Conservation (phyloP, 148 eudicot genomes). For the Heliamphora exappendiculata region DNA sequence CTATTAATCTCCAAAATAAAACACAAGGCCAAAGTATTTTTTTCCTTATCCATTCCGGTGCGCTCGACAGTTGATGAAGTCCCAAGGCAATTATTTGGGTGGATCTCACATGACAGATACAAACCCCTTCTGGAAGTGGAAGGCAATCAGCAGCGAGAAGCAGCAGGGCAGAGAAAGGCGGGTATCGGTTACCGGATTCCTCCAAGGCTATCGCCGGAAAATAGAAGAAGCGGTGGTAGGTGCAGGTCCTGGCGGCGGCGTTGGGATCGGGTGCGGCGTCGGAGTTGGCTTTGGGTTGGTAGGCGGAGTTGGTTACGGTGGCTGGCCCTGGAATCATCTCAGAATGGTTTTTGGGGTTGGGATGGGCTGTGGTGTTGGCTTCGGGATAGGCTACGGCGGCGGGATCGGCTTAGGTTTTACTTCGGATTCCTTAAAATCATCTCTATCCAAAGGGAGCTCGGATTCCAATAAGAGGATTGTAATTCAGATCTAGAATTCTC, state of each 20-base stretch:
- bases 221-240: conserved; percentile 29
- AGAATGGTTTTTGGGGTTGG: conserved; percentile 50
- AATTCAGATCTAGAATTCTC: conserved; percentile 9
- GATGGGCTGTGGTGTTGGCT: conserved; percentile 56
- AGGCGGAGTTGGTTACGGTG: conserved; percentile 47
- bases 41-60: not conserved
- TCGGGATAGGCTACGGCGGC: conserved; percentile 56
- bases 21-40: too few species aligned
- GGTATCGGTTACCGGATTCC: conserved; percentile 16
- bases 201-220: conserved; percentile 23
- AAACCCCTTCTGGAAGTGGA: conserved; percentile 40
- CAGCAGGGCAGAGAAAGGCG: conserved; percentile 3
- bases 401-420: conserved; percentile 44
- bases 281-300: conserved; percentile 54
- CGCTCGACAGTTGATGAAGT: not conserved
- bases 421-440: conserved; percentile 23
- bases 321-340: conserved; percentile 51
- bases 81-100: conserved; percentile 3
- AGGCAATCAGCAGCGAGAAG: conserved; percentile 13
- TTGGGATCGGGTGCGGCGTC: conserved; percentile 61
- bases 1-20: too few species aligned
- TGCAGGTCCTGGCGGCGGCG: conserved; percentile 54
- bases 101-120: conserved; percentile 27
- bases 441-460: conserved; percentile 6
- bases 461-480: conserved; percentile 18